Evolutionary conservation across 257 asterid species (phyloP), one percentile per base, ranked within the genome.

Genomic region (Fraxinus americana): DNA sequence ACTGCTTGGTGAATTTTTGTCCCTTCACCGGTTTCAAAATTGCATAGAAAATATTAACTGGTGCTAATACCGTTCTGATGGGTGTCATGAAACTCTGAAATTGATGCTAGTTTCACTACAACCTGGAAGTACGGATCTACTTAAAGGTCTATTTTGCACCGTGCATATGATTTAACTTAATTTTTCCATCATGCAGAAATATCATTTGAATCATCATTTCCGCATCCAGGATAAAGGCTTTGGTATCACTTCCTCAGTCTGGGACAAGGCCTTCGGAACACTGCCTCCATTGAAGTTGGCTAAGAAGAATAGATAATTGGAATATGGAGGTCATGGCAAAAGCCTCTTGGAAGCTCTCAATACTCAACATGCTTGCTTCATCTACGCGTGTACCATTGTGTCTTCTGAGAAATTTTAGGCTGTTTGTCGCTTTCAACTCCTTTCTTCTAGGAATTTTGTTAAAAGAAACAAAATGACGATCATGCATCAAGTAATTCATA

Each of bases 141-240:
- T 8, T 8, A 50, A 43, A 13, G 39, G 69, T 23, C 68, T 27
- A 11, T 63, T 63, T 39, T 11, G 14, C n/a, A 14, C 14, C 52
- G 39, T 74, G 65, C 59, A 59, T 27, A 29, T 81, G 72, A 76
- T 39, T 13, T 39, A 10, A 10, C 13, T 14, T 27, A 38, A 32
- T 54, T 11, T 38, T 43, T 34, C 23, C 0, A 11, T 54, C 23
- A 6, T 84, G 89, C 92, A 94, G 99, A 92, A 84, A 83, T 92
- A 92, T 84, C 99, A 94, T 81, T 82, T 94, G 79, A 91, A 92
- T 76, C 99, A 94, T 81, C 99, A 94, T 81, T 92, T 92, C 86
- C 97, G 97, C 35, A 65, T 90, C 79, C 97, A 94, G 75, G 86
- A 84, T 66, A 91, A 90, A 82, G 99, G 98, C 25, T 92, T 86